A percentile compares a stretch with the other conserved stretches of the same genome.
Evolutionary conservation across 176 grass and related monocot genomes (phyloP).

Genomic region (Panicum miliaceum): DNA sequence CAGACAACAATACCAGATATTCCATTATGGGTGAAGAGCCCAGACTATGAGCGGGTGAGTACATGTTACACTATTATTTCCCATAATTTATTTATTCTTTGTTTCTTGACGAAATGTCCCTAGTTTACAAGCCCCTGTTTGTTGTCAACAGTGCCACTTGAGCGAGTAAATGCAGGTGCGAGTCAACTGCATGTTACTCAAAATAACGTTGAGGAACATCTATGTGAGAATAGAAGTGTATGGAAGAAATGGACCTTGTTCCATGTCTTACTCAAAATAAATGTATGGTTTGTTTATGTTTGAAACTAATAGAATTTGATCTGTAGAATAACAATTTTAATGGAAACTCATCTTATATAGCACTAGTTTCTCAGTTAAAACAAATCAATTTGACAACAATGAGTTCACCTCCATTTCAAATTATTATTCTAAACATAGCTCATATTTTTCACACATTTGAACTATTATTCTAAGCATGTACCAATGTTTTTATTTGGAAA

Average conservation of each 20-base stretch:
- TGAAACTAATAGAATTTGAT: background rate
- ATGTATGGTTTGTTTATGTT: background rate
- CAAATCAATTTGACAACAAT: background rate
- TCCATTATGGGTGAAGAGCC: conserved; percentile 90
- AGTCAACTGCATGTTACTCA: no score
- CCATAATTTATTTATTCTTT: background rate
- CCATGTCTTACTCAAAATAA: background rate
- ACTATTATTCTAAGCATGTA: background rate
- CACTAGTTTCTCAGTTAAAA: background rate
- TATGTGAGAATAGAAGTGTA: background rate
- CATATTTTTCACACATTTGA: background rate
- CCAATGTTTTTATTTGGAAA: background rate
- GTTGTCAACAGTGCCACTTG: background rate
- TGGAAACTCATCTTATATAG: background rate
- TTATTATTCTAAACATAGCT: background rate
- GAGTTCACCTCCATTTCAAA: background rate
- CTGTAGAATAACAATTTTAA: background rate
- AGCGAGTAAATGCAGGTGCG: background rate
- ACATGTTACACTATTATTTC: background rate
- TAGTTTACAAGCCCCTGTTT: background rate
- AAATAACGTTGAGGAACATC: conserved; percentile 10
- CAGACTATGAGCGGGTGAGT: conserved; percentile 85
- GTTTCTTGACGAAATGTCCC: background rate
- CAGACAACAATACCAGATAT: conserved; percentile 66
- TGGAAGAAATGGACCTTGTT: background rate